Conservation (phyloP, 164 flowering plant genomes). For the Vitis cinerea region DNA sequence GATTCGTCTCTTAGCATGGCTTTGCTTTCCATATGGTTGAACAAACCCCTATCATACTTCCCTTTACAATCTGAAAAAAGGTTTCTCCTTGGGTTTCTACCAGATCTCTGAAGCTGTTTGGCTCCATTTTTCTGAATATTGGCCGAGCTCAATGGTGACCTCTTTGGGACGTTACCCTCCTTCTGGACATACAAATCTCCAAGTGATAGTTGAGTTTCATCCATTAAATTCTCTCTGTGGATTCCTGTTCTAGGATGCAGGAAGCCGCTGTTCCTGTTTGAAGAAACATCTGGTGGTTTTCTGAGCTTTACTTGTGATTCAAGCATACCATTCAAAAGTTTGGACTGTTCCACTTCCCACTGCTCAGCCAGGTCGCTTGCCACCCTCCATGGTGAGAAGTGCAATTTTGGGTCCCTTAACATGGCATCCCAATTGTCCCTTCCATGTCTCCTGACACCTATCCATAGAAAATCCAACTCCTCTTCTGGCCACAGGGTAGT, state of each 20-base stretch:
- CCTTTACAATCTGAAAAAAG: slow-evolving; percentile 13
- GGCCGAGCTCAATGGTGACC: slow-evolving; percentile 12
- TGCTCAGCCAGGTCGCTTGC: slow-evolving; percentile 49
- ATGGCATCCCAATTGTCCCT: slow-evolving; percentile 60
- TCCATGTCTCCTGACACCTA: slow-evolving; percentile 75
- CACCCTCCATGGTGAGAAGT: slow-evolving; percentile 43
- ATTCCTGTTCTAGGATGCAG: slow-evolving; percentile 12
- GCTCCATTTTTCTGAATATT: slow-evolving; percentile 13
- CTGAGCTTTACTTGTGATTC: slow-evolving; percentile 9
- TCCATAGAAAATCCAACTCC: slow-evolving; percentile 71
- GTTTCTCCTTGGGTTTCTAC: slow-evolving; percentile 15
- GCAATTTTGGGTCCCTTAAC: slow-evolving; percentile 54
- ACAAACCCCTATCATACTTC: slow-evolving; percentile 4
- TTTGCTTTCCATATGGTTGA: slow-evolving; percentile 2
- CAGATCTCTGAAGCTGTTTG: slow-evolving; percentile 19
- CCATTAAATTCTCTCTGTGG: slow-evolving; percentile 12
- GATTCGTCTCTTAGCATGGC: slow-evolving; percentile 6
- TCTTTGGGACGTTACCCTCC: slow-evolving; percentile 15
- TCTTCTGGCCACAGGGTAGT: slow-evolving; percentile 55
- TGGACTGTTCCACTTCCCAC: slow-evolving; percentile 55
- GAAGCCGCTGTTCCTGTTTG: not conserved
- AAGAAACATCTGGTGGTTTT: slow-evolving; percentile 7
- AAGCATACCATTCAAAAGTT: slow-evolving; percentile 22
- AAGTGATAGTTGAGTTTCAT: slow-evolving; percentile 42
- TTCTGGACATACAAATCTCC: slow-evolving; percentile 33